Percentiles rank a stretch among this genome's conserved stretches.
Evolutionary conservation across 2,329 filamentous ascomycete species (phyloP).

Genomic region (Ascochyta viciae-villosae): DNA sequence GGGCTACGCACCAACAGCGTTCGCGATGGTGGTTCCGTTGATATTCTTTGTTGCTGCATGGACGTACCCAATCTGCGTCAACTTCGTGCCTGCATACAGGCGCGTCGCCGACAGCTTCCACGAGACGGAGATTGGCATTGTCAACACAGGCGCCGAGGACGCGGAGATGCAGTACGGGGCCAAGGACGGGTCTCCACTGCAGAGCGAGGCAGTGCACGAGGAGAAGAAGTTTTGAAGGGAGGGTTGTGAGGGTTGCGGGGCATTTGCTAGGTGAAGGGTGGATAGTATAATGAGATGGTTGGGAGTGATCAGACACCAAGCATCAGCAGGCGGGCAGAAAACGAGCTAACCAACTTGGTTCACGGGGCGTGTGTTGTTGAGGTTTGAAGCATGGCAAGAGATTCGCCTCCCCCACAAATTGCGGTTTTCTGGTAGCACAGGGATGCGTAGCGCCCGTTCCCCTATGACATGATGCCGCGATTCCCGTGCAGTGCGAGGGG

Average conservation of each 20-base stretch:
- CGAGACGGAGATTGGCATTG: constrained; percentile 55
- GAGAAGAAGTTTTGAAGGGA: constrained; percentile 12
- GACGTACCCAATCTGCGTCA: constrained; percentile 58
- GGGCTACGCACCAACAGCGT: constrained; percentile 56
- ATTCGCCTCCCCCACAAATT: constrained; percentile 16
- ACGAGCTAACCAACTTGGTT: background rate
- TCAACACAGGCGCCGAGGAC: constrained; percentile 40
- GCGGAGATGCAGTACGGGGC: constrained; percentile 33
- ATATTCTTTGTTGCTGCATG: constrained; percentile 57
- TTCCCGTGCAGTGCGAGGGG: constrained; percentile 9
- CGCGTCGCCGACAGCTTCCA: constrained; percentile 66
- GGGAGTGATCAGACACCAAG: background rate
- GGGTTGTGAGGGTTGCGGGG: background rate
- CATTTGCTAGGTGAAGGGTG: background rate
- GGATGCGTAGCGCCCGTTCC: constrained; percentile 6
- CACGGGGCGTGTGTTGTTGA: background rate
- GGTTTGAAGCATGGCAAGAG: background rate
- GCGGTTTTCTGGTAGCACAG: constrained; percentile 1
- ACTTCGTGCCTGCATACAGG: constrained; percentile 71
- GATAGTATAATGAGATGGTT: background rate
- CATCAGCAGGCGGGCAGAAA: background rate
- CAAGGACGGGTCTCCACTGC: constrained; percentile 24
- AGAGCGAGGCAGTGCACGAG: constrained; percentile 23
- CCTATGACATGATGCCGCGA: constrained; percentile 11
- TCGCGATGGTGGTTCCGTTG: constrained; percentile 72